Conservation (phyloP, 225 moss, liverwort and hornwort species). For the Straminergon stramineum region DNA sequence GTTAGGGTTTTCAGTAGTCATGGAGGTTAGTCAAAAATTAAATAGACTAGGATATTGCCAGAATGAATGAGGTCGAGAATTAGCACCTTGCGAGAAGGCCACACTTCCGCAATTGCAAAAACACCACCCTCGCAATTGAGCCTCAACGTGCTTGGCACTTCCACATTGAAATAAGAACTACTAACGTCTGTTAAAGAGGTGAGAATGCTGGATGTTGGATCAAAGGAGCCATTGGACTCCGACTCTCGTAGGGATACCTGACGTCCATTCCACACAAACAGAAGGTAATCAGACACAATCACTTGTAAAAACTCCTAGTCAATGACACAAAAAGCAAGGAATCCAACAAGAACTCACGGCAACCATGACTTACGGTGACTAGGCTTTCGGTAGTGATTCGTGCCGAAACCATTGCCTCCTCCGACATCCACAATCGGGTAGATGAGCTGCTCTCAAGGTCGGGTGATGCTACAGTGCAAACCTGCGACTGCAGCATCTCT, state of each 20-base stretch:
- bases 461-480: slow-evolving; percentile 47
- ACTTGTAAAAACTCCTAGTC: not conserved
- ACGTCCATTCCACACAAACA: not conserved
- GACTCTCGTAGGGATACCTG: slow-evolving; percentile 31
- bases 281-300: not conserved
- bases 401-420: slow-evolving; percentile 72
- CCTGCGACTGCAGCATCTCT: slow-evolving; percentile 16
- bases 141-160: slow-evolving; percentile 24
- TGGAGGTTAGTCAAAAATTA: not conserved
- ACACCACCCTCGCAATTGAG: slow-evolving; percentile 27
- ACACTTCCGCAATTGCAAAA: slow-evolving; percentile 59
- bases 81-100: slow-evolving; percentile 87
- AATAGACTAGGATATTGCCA: not conserved
- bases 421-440: slow-evolving; percentile 78
- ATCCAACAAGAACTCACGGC: slow-evolving; percentile 27
- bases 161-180: slow-evolving; percentile 25
- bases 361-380: slow-evolving; percentile 54
- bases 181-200: slow-evolving; percentile 34
- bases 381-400: slow-evolving; percentile 53
- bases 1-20: not conserved
- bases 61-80: not conserved
- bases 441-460: slow-evolving; percentile 50
- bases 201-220: not conserved
- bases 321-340: not conserved
- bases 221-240: slow-evolving; percentile 5